Evolutionary conservation across 768 basidiomycete species (phyloP), one percentile per base, ranked within the genome.

Genomic region (Pluteus cervinus): DNA sequence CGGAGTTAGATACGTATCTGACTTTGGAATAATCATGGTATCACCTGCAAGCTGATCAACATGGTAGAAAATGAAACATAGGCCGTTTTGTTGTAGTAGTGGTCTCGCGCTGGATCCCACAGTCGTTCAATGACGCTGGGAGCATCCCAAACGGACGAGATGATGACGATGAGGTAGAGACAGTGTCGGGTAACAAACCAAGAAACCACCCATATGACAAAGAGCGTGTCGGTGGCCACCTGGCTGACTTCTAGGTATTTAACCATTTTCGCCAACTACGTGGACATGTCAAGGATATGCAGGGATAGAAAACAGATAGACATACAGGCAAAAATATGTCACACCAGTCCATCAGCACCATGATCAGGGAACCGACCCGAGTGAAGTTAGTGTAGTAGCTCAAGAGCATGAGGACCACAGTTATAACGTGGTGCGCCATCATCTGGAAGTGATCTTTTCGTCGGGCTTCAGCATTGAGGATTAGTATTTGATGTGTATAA

Each of bases 361-460:
- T 83, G 42, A 96, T 79, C 31, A 91, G 65, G 48, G 84, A 88
- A 11, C 96, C 96, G 29, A 93, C 75, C 30, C 92, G 84, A 7
- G 89, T 94, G 55, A 81, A 83, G 60, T 92, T 84, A 55, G 71
- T 76, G 43, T 71, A 71, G 62, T 96, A 98, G 58, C 87, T 91
- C 26, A 67, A 52, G 23, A 69, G 60, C 62, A 97, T 79, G 44
- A 99, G 75, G 33, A 70, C 53, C 43, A 92, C 73, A 9, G 92
- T 94, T 47, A 98, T 84, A 49, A 94, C 55, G 56, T 99, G 96
- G 65, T 99, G 96, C 17, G 81, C 66, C 75, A 97, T 86, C 94
- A 97, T 97, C 61, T 97, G 94, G 50, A 69, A 66, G 59, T 97
- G 90, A 59, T 99, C 96, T 56, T 89, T 91, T 40, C 96, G 71